Evolutionary conservation across 495 filamentous ascomycete species (phyloP), one percentile per base, ranked within the genome.

Genomic region (Podospora sp.): DNA sequence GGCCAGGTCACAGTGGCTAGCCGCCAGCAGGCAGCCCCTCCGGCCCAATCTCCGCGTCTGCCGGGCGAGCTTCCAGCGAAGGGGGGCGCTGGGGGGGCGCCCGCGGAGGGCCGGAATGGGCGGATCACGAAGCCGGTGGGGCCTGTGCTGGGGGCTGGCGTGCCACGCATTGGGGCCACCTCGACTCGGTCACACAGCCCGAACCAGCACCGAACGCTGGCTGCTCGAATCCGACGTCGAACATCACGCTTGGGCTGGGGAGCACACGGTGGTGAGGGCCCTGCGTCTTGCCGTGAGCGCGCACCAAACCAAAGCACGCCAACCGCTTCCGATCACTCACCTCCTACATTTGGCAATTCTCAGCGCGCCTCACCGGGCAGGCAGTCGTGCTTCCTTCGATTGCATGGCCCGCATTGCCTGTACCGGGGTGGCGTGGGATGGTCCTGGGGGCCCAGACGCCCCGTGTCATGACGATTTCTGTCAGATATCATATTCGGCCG

Each of bases 41-140:
- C 57, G 62, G 62, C 50, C 63, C 62, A 68, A 71, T 70, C 65
- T 61, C 68, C 60, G 60, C 49, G 27, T 35, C 55, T 56, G 55
- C 65, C 65, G 68, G 65, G 21, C 60, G 60, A 62, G 65, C 65
- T 70, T 36, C 55, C 65, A 50, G 40, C 29, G 51, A 60, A 26
- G 62, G 71, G 72, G 65, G 61, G 33, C 46, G 36, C 33, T 64
- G 68, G 66, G 71, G 72, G 65, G 61, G 33, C 46, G 36, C 33
- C 66, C 70, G 66, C 64, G 53, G 60, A 65, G 67, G 40, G 46
- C 65, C 68, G 73, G 73, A 71, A 65, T 69, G 69, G 66, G 52
- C 73, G 71, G 71, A 71, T 75, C 60, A 62, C 21, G 66, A 60
- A 63, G 61, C 67, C 70, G 70, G 65, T 62, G 65, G 68, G 60